Base-by-base conservation (phyloP, 768 basidiomycete species). In the Calvatia gigantea region DNA sequence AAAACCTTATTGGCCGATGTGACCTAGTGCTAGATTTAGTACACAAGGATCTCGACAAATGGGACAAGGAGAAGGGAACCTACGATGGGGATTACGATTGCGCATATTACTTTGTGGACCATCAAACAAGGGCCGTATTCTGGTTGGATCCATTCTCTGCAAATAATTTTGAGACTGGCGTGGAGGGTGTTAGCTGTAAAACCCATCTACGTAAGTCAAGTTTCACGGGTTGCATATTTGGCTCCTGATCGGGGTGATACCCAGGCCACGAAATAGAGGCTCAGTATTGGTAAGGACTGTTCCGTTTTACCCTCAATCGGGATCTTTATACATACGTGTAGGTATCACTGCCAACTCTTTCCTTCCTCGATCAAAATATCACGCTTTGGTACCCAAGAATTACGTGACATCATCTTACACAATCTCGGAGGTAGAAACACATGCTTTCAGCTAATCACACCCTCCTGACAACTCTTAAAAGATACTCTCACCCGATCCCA, bases 111-210 rank as follows among this genome's bases (percentile, higher is more conserved):
- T 71, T 63, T 17, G 69, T 65, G 21, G 73, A 82, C 57, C 81
- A 83, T 41, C 21, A 59, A 1, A 64, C 66, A 0, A 74, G 78
- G 19, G 63, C 68, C 15, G 65, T 85, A 6, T 86, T 86, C 57
- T 87, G 80, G 74, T 51, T 84, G 37, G 75, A 85, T 42, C 59
- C 68, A 0, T 78, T 74, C 52, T 62, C 74, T 0, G 70, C 73
- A 1, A 39, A 51, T 1, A 51, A 64, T 4, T 63, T 82, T 29
- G 57, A 56, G 6, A 50, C 41, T 25, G 69, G 75, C 32, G 64
- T 73, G 2, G 65, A 68, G 37, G 80, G 78, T 4, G 70, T 75
- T 1, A 69, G 65, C 6, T 65, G 67, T 2, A 59, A 68, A 21
- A 66, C 69, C 2, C 76, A 78, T 61, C 61, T 79, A 11, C 69